Evolutionary conservation across 164 flowering plant species (phyloP), one percentile per base, ranked within the genome.

Genomic region (Umbilicus rupestris): DNA sequence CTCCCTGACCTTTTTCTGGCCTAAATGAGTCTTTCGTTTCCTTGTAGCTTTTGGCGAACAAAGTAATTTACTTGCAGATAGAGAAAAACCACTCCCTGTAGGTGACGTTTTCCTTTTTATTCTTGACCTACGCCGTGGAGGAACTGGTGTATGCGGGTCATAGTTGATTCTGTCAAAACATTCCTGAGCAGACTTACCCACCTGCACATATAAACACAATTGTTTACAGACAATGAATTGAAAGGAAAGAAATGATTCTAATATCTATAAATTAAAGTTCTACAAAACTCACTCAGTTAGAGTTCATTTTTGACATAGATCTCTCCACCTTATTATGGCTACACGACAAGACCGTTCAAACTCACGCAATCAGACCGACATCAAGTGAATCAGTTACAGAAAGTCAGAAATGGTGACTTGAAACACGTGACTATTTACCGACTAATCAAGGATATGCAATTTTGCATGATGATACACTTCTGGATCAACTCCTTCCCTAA

Each of bases 101-200:
- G 85, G 80, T 15, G 57, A 68, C 16, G 66, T 71, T 46, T 62
- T 31, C 50, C 15, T 76, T 7, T 72, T 80, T 37, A 79, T 73
- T 78, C 88, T 84, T 17, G 87, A 86, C 37, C 84, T 85, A 64
- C 75, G 79, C 39, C 45, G 80, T 28, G 76, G 77, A 52, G 75
- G 84, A 63, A 82, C 76, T 64, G 97, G 98, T 45, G 97, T 90
- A 50, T 64, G 20, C 41, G 78, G 75, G 45, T 78, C 82, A 24
- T 84, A 81, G 63, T 90, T 81, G 70, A 90, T 60, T 71, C 78
- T 85, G 60, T 89, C 80, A 68, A 90, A 90, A 77, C 98, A 90
- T 16, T 90, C 97, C 62, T 86, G 84, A 12, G 95, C 90, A 46
- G 95, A 84, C 76, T 94, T 94, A 70, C 97, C 95, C 58, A 52